Conservation (phyloP, 2,329 filamentous ascomycete species). For the Fusarium sp. region DNA sequence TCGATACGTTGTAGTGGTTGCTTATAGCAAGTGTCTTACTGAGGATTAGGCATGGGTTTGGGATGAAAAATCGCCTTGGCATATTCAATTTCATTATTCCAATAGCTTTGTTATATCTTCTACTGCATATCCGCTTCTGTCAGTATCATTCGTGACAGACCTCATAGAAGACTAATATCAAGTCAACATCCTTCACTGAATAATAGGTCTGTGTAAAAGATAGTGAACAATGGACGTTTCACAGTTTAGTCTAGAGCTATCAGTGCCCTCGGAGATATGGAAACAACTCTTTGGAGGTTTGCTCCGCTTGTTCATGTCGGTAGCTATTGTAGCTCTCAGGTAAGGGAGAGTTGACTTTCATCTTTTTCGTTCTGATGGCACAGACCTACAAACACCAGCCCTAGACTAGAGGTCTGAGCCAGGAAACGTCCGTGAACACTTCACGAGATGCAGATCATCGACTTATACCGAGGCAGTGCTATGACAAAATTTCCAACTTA, state of each 20-base stretch:
- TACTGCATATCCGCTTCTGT: background rate
- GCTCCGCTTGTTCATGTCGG: constrained; percentile 2
- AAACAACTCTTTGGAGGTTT: background rate
- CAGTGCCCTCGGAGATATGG: background rate
- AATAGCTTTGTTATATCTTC: constrained; percentile 4
- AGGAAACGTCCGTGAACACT: background rate
- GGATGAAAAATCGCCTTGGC: constrained; percentile 25
- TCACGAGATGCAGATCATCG: background rate
- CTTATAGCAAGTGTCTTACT: constrained; percentile 16
- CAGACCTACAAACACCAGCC: background rate
- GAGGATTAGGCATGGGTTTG: constrained; percentile 8
- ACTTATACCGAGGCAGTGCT: background rate
- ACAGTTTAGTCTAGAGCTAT: background rate
- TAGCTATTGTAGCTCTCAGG: background rate
- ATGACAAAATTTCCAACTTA: background rate
- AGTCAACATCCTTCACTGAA: background rate
- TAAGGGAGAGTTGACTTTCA: background rate
- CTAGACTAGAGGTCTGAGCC: constrained; percentile 1
- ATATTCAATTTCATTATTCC: background rate
- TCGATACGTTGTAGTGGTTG: constrained; percentile 4
- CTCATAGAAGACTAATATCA: background rate
- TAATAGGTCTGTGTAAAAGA: background rate
- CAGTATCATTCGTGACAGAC: background rate
- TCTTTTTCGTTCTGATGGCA: background rate
- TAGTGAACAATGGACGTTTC: background rate